Conservation (phyloP, 2,329 filamentous ascomycete genomes). For the Aspergillus ochraceoroseus region DNA sequence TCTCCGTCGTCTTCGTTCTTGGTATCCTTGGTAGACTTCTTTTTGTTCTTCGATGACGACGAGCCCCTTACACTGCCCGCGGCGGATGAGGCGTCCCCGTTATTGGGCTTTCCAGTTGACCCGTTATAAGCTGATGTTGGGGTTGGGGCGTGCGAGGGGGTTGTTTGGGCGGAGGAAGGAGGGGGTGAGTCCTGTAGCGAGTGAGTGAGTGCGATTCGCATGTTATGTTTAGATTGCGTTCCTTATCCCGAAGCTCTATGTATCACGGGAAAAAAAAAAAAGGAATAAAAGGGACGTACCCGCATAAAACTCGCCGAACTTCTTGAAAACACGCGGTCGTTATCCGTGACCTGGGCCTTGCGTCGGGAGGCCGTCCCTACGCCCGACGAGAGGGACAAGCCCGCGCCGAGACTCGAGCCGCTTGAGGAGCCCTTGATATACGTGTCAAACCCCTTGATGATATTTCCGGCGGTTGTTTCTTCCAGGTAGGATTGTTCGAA, state of each 20-base stretch:
- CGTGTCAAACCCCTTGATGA: constrained; percentile 95
- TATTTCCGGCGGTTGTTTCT: constrained; percentile 82
- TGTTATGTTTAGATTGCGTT: no score
- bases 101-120: constrained; percentile 27
- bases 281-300: constrained; percentile 24
- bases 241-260: no score
- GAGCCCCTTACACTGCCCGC: constrained; percentile 32
- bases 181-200: constrained; percentile 40
- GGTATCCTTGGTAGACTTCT: constrained; percentile 29
- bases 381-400: constrained; percentile 30
- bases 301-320: constrained; percentile 49
- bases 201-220: no score
- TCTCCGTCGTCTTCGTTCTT: constrained; percentile 31
- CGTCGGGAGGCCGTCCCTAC: constrained; percentile 33
- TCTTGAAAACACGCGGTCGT: constrained; percentile 46
- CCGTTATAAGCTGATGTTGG: constrained; percentile 39
- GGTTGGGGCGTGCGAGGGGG: constrained; percentile 45
- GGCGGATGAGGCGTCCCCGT: constrained; percentile 23
- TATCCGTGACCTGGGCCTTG: constrained; percentile 44
- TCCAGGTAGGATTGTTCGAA: constrained; percentile 87
- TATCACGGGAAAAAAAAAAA: neutral
- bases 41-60: constrained; percentile 40
- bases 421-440: constrained; percentile 84
- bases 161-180: constrained; percentile 44
- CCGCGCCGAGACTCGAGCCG: constrained; percentile 35